These are phyloP conservation scores for Macaranga tanarius DNA, from an alignment of 441 rosid species.

Conservation along the genomic window DNA sequence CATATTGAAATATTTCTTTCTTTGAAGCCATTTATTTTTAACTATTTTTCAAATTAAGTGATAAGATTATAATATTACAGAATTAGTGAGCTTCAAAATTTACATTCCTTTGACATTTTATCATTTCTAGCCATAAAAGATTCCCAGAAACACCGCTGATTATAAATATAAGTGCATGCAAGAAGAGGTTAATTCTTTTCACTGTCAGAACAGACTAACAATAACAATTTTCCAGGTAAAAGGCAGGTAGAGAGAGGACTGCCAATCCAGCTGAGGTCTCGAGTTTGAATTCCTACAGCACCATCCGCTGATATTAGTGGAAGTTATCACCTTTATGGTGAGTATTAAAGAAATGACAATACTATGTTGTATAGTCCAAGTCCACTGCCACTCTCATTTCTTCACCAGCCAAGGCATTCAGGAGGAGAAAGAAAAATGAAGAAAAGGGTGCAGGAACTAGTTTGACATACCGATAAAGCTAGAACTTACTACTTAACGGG, in stretches of 20 bases:
- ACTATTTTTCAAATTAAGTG: too few relatives aligned
- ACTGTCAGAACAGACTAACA: background rate
- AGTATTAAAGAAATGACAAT: too few relatives aligned
- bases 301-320: too few relatives aligned
- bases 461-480: background rate
- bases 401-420: background rate
- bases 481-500: slow-evolving; percentile 14
- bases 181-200: background rate
- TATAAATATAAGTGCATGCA: background rate
- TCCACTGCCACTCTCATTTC: background rate
- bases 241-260: too few relatives aligned
- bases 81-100: background rate
- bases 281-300: too few relatives aligned
- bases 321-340: too few relatives aligned
- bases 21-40: too few relatives aligned
- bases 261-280: too few relatives aligned
- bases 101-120: background rate
- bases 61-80: too few relatives aligned
- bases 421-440: background rate
- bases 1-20: too few relatives aligned
- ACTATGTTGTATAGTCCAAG: too few relatives aligned
- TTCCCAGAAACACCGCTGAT: background rate
- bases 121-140: background rate
- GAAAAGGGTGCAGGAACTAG: background rate
- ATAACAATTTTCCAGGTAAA: background rate